Conservation (phyloP, 768 basidiomycete species). For the Serpula lacrymans region DNA sequence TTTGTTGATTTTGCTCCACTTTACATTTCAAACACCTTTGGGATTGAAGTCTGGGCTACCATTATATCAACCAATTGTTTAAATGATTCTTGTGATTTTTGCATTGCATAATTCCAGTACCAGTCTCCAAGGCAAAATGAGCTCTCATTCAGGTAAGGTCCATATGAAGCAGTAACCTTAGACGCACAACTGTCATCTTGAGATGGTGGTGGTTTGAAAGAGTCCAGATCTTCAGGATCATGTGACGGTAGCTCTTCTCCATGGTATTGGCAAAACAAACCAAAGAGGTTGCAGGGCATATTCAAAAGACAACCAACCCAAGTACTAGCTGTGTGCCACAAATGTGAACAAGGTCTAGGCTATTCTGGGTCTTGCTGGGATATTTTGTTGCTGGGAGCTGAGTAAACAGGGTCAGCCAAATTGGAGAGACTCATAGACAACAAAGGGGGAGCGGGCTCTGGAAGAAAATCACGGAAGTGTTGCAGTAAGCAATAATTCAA, state of each 20-base stretch:
- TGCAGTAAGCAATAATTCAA: no score
- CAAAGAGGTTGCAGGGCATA: background rate
- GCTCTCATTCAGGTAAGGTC: no score
- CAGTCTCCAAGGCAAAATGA: conserved; percentile 13
- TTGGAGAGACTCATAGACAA: background rate
- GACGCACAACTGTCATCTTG: no score
- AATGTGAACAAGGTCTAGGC: no score
- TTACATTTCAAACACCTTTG: background rate
- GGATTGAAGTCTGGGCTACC: conserved; percentile 7
- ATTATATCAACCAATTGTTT: conserved; percentile 13
- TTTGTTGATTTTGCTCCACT: conserved; percentile 3
- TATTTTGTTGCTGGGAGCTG: background rate
- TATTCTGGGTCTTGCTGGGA: background rate
- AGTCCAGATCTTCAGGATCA: conserved; percentile 1
- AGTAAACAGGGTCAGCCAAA: background rate
- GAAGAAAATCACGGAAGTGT: background rate
- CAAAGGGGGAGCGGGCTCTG: background rate
- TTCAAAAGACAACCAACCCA: background rate
- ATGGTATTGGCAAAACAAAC: background rate
- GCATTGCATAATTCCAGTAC: conserved; percentile 15
- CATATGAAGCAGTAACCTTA: no score
- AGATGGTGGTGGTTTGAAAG: no score
- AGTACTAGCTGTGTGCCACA: no score
- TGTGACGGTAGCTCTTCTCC: background rate
- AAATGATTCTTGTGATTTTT: conserved; percentile 14